phyloP scores from a whole-genome alignment of 2,329 filamentous ascomycete species.

The Polychaeton citri region DNA sequence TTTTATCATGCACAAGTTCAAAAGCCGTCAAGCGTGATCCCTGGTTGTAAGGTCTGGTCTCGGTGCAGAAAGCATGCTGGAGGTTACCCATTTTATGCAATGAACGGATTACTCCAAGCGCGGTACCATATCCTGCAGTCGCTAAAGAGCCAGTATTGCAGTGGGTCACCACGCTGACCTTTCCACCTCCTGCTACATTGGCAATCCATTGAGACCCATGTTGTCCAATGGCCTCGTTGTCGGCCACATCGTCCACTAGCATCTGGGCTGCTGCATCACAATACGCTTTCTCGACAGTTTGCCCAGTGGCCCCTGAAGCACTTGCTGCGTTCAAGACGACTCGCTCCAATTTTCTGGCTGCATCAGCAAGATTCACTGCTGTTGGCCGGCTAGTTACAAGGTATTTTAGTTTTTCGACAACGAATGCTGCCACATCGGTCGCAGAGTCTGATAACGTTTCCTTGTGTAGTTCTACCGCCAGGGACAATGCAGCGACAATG shows the following conservation, averaged over 20 bases:
- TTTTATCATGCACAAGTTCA: constrained; percentile 86
- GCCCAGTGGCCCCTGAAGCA: constrained; percentile 30
- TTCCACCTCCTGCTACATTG: constrained; percentile 40
- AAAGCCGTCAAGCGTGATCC: constrained; percentile 89
- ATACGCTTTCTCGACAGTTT: constrained; percentile 54
- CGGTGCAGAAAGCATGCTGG: constrained; percentile 83
- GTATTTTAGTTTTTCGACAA: constrained; percentile 68
- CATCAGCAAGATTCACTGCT: constrained; percentile 87
- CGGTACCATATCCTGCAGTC: constrained; percentile 94
- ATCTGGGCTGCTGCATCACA: constrained; percentile 74
- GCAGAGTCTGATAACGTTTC: constrained; percentile 36
- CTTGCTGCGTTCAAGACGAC: constrained; percentile 41
- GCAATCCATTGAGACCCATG: constrained; percentile 75
- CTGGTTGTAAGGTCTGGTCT: constrained; percentile 96
- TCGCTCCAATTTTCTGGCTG: constrained; percentile 64
- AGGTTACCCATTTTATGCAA: constrained; percentile 54
- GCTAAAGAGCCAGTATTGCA: constrained; percentile 98
- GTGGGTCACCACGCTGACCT: constrained; percentile 80
- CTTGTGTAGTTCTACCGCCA: constrained; percentile 69
- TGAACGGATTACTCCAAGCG: constrained; percentile 82
- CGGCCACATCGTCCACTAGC: constrained; percentile 70
- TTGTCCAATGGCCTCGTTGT: constrained; percentile 75
- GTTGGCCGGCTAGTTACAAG: constrained; percentile 82
- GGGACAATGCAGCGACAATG: constrained; percentile 82
- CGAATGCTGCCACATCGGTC: constrained; percentile 53